These are phyloP conservation scores for Lanmaoa pseudosensibilis DNA, from an alignment of 768 basidiomycete species.

Conservation along the genomic window DNA sequence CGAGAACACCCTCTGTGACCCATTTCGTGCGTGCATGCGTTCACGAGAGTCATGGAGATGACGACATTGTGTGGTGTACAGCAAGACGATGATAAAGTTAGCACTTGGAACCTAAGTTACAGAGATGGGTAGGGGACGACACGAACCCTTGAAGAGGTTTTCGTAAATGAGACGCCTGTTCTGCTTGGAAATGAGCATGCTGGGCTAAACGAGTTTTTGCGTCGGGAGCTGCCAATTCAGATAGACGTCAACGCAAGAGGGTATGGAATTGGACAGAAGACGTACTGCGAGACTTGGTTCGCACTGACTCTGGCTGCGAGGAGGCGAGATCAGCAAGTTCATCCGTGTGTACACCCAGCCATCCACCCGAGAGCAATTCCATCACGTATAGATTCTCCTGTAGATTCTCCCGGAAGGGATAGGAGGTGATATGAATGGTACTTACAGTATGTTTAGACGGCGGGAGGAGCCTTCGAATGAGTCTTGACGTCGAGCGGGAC, in stretches of 20 bases:
- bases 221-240: conserved; percentile 31
- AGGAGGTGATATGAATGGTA: conserved; percentile 6
- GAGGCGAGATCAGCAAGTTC: conserved; percentile 23
- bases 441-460: conserved; percentile 23
- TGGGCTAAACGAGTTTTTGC: conserved; percentile 37
- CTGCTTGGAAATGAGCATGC: conserved; percentile 96
- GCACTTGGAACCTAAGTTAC: not conserved
- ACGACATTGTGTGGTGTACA: not conserved
- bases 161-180: conserved; percentile 97
- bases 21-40: not conserved
- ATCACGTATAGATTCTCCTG: conserved; percentile 2
- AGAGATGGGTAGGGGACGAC: not conserved
- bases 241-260: not conserved
- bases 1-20: conserved; percentile 87
- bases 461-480: conserved; percentile 28
- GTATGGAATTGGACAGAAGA: conserved; percentile 4
- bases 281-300: conserved; percentile 38
- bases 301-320: conserved; percentile 37
- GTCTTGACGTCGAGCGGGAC: conserved; percentile 41
- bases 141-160: conserved; percentile 97
- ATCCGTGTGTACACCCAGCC: conserved; percentile 28
- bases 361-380: conserved; percentile 32
- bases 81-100: not conserved
- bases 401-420: conserved; percentile 7
- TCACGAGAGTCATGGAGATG: not conserved